Percentiles rank a stretch among this genome's conserved stretches.
These are phyloP conservation scores for Russula ochroleuca DNA, from an alignment of 768 basidiomycete species.

Conservation along the genomic window DNA sequence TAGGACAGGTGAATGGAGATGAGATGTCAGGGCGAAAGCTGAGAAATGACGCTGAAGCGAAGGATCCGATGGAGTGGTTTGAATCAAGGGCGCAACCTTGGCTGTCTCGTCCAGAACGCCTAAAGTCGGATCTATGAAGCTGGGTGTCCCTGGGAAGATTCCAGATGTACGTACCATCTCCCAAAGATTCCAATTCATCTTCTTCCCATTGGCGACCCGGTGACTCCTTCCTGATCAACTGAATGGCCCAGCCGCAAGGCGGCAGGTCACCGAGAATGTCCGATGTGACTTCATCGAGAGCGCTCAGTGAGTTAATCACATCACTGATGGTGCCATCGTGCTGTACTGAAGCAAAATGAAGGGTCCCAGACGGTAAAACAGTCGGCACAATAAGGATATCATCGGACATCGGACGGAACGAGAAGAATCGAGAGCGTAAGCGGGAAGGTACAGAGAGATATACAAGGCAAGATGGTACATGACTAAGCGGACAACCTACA, in stretches of 20 bases:
- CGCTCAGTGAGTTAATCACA: constrained; percentile 51
- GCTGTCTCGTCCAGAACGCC: constrained; percentile 47
- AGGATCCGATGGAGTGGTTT: constrained; percentile 37
- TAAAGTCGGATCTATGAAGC: constrained; percentile 33
- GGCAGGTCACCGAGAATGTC: constrained; percentile 56
- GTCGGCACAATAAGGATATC: constrained; percentile 53
- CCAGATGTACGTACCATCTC: constrained; percentile 47
- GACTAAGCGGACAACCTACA: constrained; percentile 21
- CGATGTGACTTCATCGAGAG: constrained; percentile 45
- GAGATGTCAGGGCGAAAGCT: constrained; percentile 62
- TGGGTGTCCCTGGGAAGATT: background rate
- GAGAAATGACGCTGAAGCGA: constrained; percentile 55
- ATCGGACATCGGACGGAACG: constrained; percentile 38
- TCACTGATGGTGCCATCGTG: constrained; percentile 54
- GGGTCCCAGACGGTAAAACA: constrained; percentile 51
- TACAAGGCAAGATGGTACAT: constrained; percentile 13
- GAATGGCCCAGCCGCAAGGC: constrained; percentile 64
- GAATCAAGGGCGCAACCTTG: constrained; percentile 51
- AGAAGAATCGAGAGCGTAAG: constrained; percentile 5
- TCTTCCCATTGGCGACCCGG: constrained; percentile 67
- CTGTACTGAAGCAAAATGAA: constrained; percentile 59
- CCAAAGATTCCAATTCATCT: constrained; percentile 58
- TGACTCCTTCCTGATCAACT: constrained; percentile 54
- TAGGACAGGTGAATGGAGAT: constrained; percentile 60
- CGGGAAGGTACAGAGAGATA: constrained; percentile 8